Evolutionary conservation across 2,329 filamentous ascomycete species (phyloP).

Genomic region (Claviceps sp.): DNA sequence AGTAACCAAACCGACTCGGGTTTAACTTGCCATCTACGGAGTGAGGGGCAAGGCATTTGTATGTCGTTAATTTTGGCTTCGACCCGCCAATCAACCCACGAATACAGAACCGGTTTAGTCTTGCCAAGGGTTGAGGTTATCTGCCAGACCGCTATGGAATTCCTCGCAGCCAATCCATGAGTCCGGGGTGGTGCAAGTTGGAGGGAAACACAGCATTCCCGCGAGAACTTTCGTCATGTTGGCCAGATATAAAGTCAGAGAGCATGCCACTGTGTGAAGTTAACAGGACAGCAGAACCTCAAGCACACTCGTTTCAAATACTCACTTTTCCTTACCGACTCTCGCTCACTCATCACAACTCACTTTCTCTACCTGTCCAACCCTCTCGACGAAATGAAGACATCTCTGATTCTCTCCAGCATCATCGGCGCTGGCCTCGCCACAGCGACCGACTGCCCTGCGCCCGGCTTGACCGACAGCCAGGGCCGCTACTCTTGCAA

Average conservation of each 20-base stretch:
- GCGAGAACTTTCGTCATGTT: not conserved
- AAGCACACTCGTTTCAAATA: not conserved
- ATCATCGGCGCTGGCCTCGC: not conserved
- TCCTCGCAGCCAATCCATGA: not conserved
- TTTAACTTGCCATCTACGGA: too few species aligned
- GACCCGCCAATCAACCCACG: too few species aligned
- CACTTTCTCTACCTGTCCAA: too few species aligned
- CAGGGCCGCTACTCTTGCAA: constrained; percentile 11
- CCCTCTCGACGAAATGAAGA: not conserved
- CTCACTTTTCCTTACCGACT: too few species aligned
- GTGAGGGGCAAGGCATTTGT: too few species aligned
- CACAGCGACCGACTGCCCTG: not conserved
- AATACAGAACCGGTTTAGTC: too few species aligned
- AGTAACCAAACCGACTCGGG: too few species aligned
- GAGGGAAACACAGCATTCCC: not conserved
- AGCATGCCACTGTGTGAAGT: not conserved
- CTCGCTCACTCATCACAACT: too few species aligned
- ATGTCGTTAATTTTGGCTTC: too few species aligned
- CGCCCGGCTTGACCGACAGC: constrained; percentile 3
- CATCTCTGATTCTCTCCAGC: not conserved
- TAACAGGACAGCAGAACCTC: too few species aligned
- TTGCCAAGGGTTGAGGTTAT: too few species aligned
- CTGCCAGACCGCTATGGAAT: not conserved
- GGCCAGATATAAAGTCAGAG: not conserved
- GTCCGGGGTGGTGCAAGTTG: not conserved